Conservation (phyloP, 306 rosid genomes). For the Sphenostylis stenocarpa region DNA sequence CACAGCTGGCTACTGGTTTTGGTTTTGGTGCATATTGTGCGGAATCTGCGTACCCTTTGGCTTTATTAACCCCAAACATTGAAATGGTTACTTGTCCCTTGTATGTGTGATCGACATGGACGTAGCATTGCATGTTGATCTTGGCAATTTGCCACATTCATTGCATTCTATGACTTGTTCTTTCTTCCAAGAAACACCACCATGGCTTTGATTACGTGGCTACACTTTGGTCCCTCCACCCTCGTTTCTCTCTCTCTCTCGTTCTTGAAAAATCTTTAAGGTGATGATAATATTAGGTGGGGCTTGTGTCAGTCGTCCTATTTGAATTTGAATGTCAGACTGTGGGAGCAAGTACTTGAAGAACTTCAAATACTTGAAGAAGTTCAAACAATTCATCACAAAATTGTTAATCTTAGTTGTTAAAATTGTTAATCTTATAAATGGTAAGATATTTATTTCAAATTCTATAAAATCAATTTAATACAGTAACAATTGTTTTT, state of each 20-base stretch:
- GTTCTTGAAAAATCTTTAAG: background rate
- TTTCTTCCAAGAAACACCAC: constrained; percentile 13
- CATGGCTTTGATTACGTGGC: constrained; percentile 23
- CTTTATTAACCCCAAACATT: background rate
- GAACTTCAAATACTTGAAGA: background rate
- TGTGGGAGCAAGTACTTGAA: background rate
- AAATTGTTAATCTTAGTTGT: too few relatives aligned
- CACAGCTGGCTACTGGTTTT: constrained; percentile 44
- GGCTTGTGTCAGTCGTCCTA: background rate
- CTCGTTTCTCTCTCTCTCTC: background rate
- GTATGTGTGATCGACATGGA: constrained; percentile 19
- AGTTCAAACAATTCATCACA: background rate
- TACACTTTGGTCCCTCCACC: background rate
- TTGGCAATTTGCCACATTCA: constrained; percentile 24
- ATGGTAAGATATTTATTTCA: too few relatives aligned
- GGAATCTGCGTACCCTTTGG: constrained; percentile 27
- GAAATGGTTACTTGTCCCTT: constrained; percentile 21
- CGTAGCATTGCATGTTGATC: constrained; percentile 15
- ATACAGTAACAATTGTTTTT: too few relatives aligned
- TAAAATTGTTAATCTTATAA: too few relatives aligned
- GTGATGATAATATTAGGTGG: background rate
- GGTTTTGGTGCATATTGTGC: constrained; percentile 30
- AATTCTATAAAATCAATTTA: too few relatives aligned
- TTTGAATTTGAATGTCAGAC: background rate
- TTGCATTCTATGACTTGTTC: constrained; percentile 37